phyloP scores from a whole-genome alignment of 2,329 filamentous ascomycete genomes.

The Monosporascus sp. region DNA sequence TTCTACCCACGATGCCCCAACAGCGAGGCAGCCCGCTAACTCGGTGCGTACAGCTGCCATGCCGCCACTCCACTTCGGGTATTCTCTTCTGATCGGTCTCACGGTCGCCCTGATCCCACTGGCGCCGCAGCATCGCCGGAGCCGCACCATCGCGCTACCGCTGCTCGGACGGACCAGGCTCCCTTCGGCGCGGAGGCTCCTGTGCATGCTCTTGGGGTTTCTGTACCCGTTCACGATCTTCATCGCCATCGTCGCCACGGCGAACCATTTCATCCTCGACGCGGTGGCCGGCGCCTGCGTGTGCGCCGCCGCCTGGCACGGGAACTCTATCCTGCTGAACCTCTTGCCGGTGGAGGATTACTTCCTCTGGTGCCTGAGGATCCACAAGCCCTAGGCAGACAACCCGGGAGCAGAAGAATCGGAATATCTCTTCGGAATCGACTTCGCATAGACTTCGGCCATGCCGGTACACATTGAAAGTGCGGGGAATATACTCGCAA shows the following conservation, averaged over 20 bases:
- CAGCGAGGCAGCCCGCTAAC: background rate
- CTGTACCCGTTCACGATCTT: constrained; percentile 62
- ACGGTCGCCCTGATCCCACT: constrained; percentile 64
- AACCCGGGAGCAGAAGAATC: too few relatives aligned
- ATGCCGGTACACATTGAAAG: too few relatives aligned
- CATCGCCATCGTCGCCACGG: constrained; percentile 63
- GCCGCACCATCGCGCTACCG: constrained; percentile 30
- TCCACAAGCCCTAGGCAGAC: constrained; percentile 53
- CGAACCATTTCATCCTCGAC: constrained; percentile 69
- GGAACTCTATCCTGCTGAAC: constrained; percentile 53
- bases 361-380: constrained; percentile 56
- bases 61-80: constrained; percentile 72
- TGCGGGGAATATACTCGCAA: too few relatives aligned
- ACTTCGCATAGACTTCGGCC: too few relatives aligned
- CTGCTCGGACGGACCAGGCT: constrained; percentile 1
- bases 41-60: constrained; percentile 52
- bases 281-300: constrained; percentile 64
- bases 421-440: too few relatives aligned
- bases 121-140: constrained; percentile 44
- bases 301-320: constrained; percentile 58
- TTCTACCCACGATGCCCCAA: background rate
- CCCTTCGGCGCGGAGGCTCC: constrained; percentile 32
- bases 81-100: constrained; percentile 66
- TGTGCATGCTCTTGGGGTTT: constrained; percentile 45
- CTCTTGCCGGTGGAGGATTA: constrained; percentile 62